Evolutionary conservation across 2,329 filamentous ascomycete species (phyloP).

Genomic region (Lasiodiplodia theobromae): DNA sequence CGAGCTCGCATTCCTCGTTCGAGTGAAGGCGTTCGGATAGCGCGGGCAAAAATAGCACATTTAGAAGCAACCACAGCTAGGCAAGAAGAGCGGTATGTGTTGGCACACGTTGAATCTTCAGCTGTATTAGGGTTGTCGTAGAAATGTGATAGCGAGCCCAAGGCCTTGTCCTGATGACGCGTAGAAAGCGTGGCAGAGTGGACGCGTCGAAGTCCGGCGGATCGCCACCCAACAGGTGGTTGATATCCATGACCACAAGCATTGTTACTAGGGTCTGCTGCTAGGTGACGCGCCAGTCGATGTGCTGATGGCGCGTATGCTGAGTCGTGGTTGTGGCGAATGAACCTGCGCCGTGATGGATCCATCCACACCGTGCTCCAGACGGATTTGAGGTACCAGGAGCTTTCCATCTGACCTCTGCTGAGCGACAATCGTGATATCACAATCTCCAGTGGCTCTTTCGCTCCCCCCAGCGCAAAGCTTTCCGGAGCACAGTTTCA

Average conservation of each 20-base stretch:
- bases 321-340: not conserved
- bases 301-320: not conserved
- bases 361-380: not conserved
- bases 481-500: not conserved
- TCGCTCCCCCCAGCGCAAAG: not conserved
- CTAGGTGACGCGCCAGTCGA: not conserved
- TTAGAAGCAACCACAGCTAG: not conserved
- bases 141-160: not conserved
- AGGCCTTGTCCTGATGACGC: not conserved
- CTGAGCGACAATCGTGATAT: not conserved
- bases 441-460: not conserved
- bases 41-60: constrained; percentile 13
- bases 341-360: not conserved
- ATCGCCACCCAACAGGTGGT: not conserved
- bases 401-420: not conserved
- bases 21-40: not conserved
- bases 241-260: not conserved
- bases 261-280: not conserved
- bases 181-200: not conserved
- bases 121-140: not conserved
- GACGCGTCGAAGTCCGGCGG: constrained; percentile 11
- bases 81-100: constrained; percentile 2
- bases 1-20: not conserved
- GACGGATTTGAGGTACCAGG: not conserved
- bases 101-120: not conserved